Conservation (phyloP, 768 basidiomycete genomes). For the Lentinula edodes region DNA sequence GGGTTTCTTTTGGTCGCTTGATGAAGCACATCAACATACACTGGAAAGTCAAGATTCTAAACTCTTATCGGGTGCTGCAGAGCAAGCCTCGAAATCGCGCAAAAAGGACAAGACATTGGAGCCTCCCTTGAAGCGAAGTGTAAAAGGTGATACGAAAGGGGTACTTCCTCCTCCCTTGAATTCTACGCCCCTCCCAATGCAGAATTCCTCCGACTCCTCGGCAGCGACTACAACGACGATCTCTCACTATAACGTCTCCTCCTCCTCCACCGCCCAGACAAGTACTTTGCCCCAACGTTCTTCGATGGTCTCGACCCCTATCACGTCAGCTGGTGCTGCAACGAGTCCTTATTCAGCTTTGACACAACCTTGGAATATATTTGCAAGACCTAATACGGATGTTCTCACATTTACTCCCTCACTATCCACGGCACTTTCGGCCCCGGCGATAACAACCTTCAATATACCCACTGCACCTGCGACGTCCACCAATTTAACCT, state of each 20-base stretch:
- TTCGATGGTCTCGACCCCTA: slow-evolving; percentile 12
- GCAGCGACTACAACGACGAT: slow-evolving; percentile 13
- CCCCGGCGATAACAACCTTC: slow-evolving; percentile 13
- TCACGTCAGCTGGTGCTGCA: slow-evolving; percentile 34
- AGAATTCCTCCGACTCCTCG: slow-evolving; percentile 24
- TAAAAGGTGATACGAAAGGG: slow-evolving; percentile 57
- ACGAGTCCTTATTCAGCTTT: slow-evolving; percentile 35
- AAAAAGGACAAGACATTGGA: slow-evolving; percentile 64
- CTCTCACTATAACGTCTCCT: slow-evolving; percentile 3
- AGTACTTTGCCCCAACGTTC: background rate
- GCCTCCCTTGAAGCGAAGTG: slow-evolving; percentile 63
- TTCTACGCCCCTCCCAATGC: slow-evolving; percentile 52
- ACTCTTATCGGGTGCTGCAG: slow-evolving; percentile 31
- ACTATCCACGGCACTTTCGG: slow-evolving; percentile 12
- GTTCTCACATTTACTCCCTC: slow-evolving; percentile 17
- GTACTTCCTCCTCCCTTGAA: slow-evolving; percentile 68
- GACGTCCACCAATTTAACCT: slow-evolving; percentile 7
- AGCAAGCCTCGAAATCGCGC: slow-evolving; percentile 27
- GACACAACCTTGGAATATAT: slow-evolving; percentile 30
- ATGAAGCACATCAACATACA: slow-evolving; percentile 61
- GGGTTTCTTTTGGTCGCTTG: slow-evolving; percentile 91
- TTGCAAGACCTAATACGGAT: slow-evolving; percentile 16
- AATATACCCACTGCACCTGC: slow-evolving; percentile 9
- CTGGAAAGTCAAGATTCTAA: slow-evolving; percentile 62
- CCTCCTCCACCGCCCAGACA: background rate